Base-by-base conservation (phyloP, 163 green algal genomes). In the Scenedesmus sp. region DNA sequence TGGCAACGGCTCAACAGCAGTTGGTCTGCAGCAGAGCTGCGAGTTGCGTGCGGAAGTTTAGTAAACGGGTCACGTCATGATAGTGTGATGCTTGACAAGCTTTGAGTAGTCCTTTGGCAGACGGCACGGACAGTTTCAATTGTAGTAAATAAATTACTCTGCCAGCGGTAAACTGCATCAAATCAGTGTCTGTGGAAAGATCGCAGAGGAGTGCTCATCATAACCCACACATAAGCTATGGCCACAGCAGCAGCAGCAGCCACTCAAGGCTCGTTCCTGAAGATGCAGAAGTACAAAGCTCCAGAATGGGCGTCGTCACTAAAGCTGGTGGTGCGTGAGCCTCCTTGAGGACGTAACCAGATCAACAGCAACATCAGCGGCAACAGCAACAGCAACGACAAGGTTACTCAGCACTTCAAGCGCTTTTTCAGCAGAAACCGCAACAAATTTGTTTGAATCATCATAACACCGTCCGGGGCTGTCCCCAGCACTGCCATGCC, bases 291-390 rank as follows among this genome's bases (percentile, higher is more conserved):
- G 40, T 89, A 89, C 42, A 40, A 13, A 2, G 30, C 68, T n/a
- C 85, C 85, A 15, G 65, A 51, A 24, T 89, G 85, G 85, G 85
- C 85, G 20, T 51, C 59, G 1, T 1, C 16, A 2, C 68, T 89
- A 7, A 89, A 68, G 30, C 42, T 89, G 3, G 24, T 89, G 65
- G 85, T 89, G 85, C 42, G 85, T 42, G 15, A 24, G 1, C 73
- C 15, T 5, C 0, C 5, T 2, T 13, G 12, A 22, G 78, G 35
- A 83, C 46, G 81, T 33, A 6, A 30, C 18, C 15, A 46, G 18
- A 81, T 10, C 22, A 33, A 26, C 61, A 73, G 22, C 22, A 30
- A 26, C 61, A 73, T 44, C 1, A 49, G 72, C 72, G n/a, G 73
- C 73, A 44, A 12, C 9, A 33, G 24, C 73, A n/a, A 37, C 15